Base-by-base conservation (phyloP, 768 basidiomycete genomes). In the Phaffia australis region DNA sequence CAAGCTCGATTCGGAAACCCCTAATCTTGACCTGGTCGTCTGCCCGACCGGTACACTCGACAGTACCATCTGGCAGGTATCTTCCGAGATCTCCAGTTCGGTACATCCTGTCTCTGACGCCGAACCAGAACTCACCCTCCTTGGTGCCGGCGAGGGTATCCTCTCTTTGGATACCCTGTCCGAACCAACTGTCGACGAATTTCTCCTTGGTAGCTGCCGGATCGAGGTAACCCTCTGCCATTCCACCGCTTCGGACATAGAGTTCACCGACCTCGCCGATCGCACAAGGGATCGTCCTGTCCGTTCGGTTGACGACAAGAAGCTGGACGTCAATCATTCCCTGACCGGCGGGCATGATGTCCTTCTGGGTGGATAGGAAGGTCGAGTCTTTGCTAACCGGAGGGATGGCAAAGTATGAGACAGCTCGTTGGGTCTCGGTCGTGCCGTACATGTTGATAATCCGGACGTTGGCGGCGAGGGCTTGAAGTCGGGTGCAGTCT, bases 401-500 rank as follows among this genome's bases (percentile, higher is more conserved):
- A 1, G 94, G 92, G 71, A 98, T 90, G 25, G 85, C 82, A 74
- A 93, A 97, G 78, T 97, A 98, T 25, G 93, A 97, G 14, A 99
- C 95, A 1, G 95, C 95, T 61, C 95, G 88, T 76, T 99, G 95
- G 9, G 95, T 98, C 78, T 99, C 95, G 25, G 95, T 99, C 8
- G 95, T 98, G 19, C 95, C 95, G 76, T 97, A 99, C 95, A 99
- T 99, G 81, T 99, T 99, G 77, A 98, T 86, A 74, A 99, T 97
- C 46, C 85, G 81, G 18, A 93, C 91, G 72, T 98, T 95, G 16
- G 84, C 79, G 1, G 94, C 95, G 57, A 99, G 85, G 1, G 88
- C 81, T 75, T 99, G 95, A 2, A 99, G 82, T 47, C 95, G 88
- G 51, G 87, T 83, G 73, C 94, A 98, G 76, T 99, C 95, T 54